Base-by-base conservation (phyloP, 805 yeast genomes). In the Metschnikowia dekortorum region DNA sequence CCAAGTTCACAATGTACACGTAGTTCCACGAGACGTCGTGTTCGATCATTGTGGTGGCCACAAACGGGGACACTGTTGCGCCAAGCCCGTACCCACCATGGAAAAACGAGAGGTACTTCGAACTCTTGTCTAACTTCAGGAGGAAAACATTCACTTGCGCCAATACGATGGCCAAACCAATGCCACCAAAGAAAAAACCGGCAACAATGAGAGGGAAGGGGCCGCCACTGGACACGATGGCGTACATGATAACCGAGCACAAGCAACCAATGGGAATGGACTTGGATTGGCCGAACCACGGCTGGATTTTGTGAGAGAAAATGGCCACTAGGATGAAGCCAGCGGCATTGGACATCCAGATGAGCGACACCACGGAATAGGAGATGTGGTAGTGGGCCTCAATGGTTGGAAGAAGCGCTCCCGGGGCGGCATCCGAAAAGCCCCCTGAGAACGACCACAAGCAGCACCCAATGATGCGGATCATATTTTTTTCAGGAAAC, bases 11-110 rank as follows among this genome's bases (percentile, higher is more conserved):
- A 18, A 61, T 37, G 48, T 59, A 61, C 28, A 57, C 53, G 47
- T 47, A 58, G 50, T 61, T 53, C 65, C 65, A 61, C 16, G 34
- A 36, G 39, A 61, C 36, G 4, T 48, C 52, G 10, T 50, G 45
- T 28, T 56, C 57, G 5, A 60, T 48, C 51, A 59, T 51, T 8
- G 57, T 49, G 3, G 63, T 60, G 18, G 64, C 62, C 28, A 55
- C 42, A 37, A 61, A 48, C 3, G 65, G 65, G 8, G 63, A 54
- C 7, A 65, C 43, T 54, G 67, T 48, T 40, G 65, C 58, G 6
- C 66, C 66, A n/a, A 59, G 16, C 6, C 67, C 67, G 50, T 62
- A 63, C 11, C 53, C 46, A 11, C 63, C 67, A 41, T 62, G 65
- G 50, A 58, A 61, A 14, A 51, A 48, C 4, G 61, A 57, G 16